phyloP scores from a whole-genome alignment of 164 flowering plant genomes.

The Stephania yunnanensis region DNA sequence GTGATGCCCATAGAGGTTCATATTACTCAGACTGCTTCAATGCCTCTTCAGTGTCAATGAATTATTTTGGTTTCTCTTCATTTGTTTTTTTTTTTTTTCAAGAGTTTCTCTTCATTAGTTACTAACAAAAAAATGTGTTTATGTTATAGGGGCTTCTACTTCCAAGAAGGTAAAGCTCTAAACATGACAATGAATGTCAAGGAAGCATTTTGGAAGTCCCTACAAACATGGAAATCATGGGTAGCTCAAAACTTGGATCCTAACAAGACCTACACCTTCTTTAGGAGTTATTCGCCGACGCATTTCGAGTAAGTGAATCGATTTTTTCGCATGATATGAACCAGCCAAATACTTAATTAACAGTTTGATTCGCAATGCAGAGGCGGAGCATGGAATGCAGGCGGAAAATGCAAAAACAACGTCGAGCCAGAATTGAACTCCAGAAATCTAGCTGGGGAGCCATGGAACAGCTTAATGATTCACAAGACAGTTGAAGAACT shows the following conservation, averaged over 20 bases:
- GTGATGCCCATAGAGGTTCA: too few relatives aligned
- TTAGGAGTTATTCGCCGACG: conserved; percentile 58
- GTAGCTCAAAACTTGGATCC: conserved; percentile 31
- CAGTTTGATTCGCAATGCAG: conserved; percentile 32
- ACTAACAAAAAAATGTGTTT: background rate
- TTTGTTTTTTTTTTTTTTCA: too few relatives aligned
- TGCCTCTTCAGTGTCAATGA: too few relatives aligned
- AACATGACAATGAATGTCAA: conserved; percentile 22
- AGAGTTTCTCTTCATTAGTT: background rate
- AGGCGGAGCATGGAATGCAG: conserved; percentile 62
- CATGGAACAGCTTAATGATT: conserved; percentile 32
- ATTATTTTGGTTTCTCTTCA: too few relatives aligned
- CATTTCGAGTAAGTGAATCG: conserved; percentile 52
- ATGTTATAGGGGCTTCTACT: conserved; percentile 43
- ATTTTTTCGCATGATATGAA: background rate
- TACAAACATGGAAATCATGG: conserved; percentile 64
- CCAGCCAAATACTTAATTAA: background rate
- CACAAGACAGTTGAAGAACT: conserved; percentile 32
- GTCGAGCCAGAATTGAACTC: conserved; percentile 45
- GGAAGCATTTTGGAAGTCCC: conserved; percentile 27
- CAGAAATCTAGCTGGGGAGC: conserved; percentile 40
- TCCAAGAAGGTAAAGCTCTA: conserved; percentile 26
- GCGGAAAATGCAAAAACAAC: conserved; percentile 47
- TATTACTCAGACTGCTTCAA: too few relatives aligned
- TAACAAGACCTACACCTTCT: conserved; percentile 37